Evolutionary conservation across 768 basidiomycete genomes (phyloP).

Genomic region (Termitomyces sp.): DNA sequence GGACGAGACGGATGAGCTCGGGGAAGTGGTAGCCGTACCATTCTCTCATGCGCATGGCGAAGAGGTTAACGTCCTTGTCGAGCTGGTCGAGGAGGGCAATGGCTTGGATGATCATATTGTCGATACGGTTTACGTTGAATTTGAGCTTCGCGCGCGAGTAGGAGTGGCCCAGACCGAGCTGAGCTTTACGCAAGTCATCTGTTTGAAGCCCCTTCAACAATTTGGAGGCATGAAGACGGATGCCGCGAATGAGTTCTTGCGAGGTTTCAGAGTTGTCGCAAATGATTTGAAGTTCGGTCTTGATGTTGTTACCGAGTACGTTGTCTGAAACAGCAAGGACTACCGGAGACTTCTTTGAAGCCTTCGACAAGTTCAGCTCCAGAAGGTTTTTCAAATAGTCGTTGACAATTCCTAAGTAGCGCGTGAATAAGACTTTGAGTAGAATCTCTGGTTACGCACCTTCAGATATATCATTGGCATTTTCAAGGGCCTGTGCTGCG

Average conservation of each 20-base stretch:
- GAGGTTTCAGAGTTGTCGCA: conserved; percentile 82
- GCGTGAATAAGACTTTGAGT: not conserved
- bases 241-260: conserved; percentile 86
- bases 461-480: conserved; percentile 94
- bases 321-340: conserved; percentile 80
- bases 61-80: conserved; percentile 99
- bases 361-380: conserved; percentile 82
- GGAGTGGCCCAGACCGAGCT: conserved; percentile 95
- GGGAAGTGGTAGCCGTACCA: conserved; percentile 99
- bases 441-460: conserved; percentile 48
- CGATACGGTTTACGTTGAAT: conserved; percentile 93
- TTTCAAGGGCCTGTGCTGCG: conserved; percentile 92
- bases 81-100: conserved; percentile 97
- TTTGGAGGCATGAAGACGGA: conserved; percentile 88
- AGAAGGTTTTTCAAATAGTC: conserved; percentile 81
- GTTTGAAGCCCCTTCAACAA: conserved; percentile 86
- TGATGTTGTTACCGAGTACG: conserved; percentile 74
- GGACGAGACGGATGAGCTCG: conserved; percentile 88
- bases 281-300: conserved; percentile 63
- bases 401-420: conserved; percentile 70
- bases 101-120: conserved; percentile 99
- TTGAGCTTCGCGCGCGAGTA: conserved; percentile 98
- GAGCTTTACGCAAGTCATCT: conserved; percentile 88
- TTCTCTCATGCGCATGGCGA: conserved; percentile 96
- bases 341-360: conserved; percentile 67